Evolutionary conservation across 345 rosid species (phyloP).

Genomic region (Camelina hispida): DNA sequence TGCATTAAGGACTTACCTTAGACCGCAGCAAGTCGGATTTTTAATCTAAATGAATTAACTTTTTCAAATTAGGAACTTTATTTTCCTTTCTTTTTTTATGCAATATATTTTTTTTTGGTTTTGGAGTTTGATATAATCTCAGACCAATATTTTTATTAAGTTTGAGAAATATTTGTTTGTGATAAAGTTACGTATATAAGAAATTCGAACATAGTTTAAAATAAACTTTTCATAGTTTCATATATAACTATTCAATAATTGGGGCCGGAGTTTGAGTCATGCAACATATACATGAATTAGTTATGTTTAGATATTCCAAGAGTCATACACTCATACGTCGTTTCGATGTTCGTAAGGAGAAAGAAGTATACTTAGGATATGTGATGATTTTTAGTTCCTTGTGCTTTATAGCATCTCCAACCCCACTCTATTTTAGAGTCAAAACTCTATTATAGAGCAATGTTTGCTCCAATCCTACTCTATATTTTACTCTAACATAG

Average conservation of each 20-base stretch:
- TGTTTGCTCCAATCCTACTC: no score
- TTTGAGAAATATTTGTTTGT: not conserved
- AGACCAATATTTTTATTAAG: not conserved
- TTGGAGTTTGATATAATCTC: not conserved
- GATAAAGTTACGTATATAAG: not conserved
- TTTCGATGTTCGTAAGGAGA: not conserved
- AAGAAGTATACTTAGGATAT: not conserved
- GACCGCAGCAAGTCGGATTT: no score
- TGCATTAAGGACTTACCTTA: no score
- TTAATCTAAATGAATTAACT: not conserved
- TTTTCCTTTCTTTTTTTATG: not conserved
- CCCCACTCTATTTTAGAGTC: no score
- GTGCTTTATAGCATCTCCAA: no score
- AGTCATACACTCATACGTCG: not conserved
- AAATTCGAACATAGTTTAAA: not conserved
- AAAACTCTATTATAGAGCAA: no score
- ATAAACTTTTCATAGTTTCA: not conserved
- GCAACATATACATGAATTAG: no score
- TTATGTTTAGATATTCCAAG: not conserved
- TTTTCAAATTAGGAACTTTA: not conserved
- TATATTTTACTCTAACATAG: no score
- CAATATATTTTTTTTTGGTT: not conserved
- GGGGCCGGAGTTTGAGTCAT: not conserved
- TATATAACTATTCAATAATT: not conserved
- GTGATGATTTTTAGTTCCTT: not conserved